Percentiles rank a stretch among this genome's conserved stretches.
phyloP scores from a whole-genome alignment of 2,329 filamentous ascomycete species.

The Didymosphaeria variabile region DNA sequence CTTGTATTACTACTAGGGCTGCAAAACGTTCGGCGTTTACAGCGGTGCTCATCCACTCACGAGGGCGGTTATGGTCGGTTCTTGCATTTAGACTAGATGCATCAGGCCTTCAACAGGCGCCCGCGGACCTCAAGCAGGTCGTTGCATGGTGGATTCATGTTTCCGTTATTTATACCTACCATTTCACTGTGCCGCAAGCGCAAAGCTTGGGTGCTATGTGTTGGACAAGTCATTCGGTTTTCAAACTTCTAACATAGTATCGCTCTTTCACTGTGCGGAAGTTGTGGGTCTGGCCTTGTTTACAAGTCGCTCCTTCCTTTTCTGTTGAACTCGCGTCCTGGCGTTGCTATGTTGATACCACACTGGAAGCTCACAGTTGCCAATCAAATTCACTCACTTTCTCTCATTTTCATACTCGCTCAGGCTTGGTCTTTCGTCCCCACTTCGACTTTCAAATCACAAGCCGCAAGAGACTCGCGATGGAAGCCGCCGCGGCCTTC shows the following conservation, averaged over 20 bases:
- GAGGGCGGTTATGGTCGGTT: conserved; percentile 28
- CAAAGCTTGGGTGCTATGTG: not conserved
- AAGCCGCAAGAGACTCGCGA: not conserved
- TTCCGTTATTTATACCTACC: not conserved
- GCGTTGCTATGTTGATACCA: conserved; percentile 1
- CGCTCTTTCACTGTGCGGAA: not conserved
- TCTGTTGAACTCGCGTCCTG: not conserved
- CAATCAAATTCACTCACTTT: not conserved
- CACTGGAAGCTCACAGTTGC: not conserved
- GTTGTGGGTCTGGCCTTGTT: not conserved
- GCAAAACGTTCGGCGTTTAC: conserved; percentile 24
- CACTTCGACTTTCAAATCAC: not conserved
- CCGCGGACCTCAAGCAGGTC: conserved; percentile 14
- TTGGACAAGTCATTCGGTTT: not conserved
- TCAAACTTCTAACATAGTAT: not conserved
- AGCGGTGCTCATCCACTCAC: conserved; percentile 44
- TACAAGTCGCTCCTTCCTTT: not conserved
- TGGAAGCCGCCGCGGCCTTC: not conserved
- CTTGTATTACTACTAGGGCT: conserved; percentile 12
- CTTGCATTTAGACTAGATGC: conserved; percentile 30
- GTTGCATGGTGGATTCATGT: not conserved
- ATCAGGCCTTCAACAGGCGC: conserved; percentile 44
- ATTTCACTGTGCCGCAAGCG: not conserved
- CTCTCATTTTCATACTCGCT: not conserved
- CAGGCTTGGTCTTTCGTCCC: not conserved